Evolutionary conservation across 352 stramenopile species (phyloP).

Genomic region (Phytophthora palmivora): DNA sequence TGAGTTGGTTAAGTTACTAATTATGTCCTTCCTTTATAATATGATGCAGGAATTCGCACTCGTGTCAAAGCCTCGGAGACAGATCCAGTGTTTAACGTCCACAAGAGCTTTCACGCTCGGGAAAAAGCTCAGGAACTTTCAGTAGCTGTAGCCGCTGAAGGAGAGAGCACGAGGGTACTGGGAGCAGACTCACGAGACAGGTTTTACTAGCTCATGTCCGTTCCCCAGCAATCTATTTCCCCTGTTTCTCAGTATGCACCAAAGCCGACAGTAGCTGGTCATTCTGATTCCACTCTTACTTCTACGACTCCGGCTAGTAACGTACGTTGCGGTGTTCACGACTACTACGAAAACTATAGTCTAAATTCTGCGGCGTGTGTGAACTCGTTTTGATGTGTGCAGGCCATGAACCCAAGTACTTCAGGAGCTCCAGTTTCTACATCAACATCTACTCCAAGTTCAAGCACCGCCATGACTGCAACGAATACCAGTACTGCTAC

Average conservation of each 20-base stretch:
- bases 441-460: constrained; percentile 24
- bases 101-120: constrained; percentile 1
- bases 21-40: constrained; percentile 4
- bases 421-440: constrained; percentile 24
- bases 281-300: constrained; percentile 44
- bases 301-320: constrained; percentile 31
- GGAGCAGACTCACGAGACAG: constrained; percentile 12
- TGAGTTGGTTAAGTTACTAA: constrained; percentile 12
- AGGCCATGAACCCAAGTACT: constrained; percentile 40
- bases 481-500: constrained; percentile 15
- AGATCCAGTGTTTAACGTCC: neutral
- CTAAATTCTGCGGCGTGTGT: constrained; percentile 13
- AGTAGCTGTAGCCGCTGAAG: constrained; percentile 14
- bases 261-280: constrained; percentile 44
- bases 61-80: constrained; percentile 8
- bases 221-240: constrained; percentile 75
- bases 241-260: constrained; percentile 77
- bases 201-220: constrained; percentile 57
- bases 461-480: constrained; percentile 26
- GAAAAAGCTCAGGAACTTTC: constrained; percentile 10
- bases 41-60: constrained; percentile 21
- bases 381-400: neutral
- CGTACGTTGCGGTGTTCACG: constrained; percentile 31
- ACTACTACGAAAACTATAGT: neutral
- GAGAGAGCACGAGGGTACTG: constrained; percentile 5